phyloP scores from a whole-genome alignment of 2,329 filamentous ascomycete species.

The Iodosphaeria phyllophila region DNA sequence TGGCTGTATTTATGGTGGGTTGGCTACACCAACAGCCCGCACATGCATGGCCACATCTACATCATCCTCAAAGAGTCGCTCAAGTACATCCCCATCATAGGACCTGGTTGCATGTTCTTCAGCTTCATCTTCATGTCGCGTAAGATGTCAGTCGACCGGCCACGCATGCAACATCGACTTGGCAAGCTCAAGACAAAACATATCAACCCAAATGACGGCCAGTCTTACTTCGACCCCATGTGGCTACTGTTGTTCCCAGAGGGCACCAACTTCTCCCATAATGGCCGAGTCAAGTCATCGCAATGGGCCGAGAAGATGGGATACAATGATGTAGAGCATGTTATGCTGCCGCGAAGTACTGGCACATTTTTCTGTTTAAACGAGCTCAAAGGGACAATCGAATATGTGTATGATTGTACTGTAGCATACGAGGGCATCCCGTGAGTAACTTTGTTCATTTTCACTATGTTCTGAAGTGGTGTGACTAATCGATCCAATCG shows the following conservation, averaged over 20 bases:
- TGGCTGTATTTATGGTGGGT: conserved; percentile 93
- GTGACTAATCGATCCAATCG: conserved; percentile 2
- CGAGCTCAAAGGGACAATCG: conserved; percentile 53
- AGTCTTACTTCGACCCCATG: conserved; percentile 53
- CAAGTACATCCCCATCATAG: conserved; percentile 63
- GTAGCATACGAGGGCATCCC: conserved; percentile 88
- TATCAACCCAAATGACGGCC: conserved; percentile 30
- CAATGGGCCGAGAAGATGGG: conserved; percentile 63
- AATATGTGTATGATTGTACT: conserved; percentile 84
- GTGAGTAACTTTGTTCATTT: conserved; percentile 33
- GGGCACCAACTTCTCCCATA: conserved; percentile 61
- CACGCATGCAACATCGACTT: conserved; percentile 56
- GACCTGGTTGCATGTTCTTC: conserved; percentile 68
- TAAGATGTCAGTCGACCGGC: conserved; percentile 67
- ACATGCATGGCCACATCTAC: conserved; percentile 72
- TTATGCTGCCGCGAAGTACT: conserved; percentile 63
- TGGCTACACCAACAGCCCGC: conserved; percentile 57
- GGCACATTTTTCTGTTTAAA: conserved; percentile 65
- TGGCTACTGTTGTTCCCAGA: conserved; percentile 82
- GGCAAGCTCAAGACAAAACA: conserved; percentile 44
- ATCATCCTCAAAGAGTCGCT: conserved; percentile 83
- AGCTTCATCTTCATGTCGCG: conserved; percentile 86
- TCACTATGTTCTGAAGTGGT: too few relatives aligned
- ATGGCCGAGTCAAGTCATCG: conserved; percentile 51
- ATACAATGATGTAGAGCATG: conserved; percentile 52